phyloP scores from a whole-genome alignment of 352 stramenopile species.

The Phytophthora chlamydospora region DNA sequence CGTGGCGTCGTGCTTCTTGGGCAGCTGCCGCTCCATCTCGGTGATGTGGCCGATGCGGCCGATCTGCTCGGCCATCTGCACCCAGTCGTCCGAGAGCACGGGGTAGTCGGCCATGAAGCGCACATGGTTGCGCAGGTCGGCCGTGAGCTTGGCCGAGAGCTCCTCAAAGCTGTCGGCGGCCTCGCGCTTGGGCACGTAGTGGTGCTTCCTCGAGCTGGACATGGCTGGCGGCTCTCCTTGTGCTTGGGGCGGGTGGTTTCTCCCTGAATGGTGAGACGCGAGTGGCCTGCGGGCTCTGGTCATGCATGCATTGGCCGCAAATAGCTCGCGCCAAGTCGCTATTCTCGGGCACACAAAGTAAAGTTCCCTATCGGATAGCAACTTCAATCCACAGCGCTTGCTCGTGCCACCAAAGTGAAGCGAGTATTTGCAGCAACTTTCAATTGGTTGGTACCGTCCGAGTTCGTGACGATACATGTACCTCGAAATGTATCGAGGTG shows the following conservation, averaged over 20 bases:
- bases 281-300: neutral
- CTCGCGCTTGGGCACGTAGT: conserved; percentile 66
- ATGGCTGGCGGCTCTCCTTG: conserved; percentile 21
- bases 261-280: conserved; percentile 17
- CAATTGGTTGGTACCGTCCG: too few species aligned
- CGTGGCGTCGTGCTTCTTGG: conserved; percentile 86
- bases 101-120: conserved; percentile 89
- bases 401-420: too few species aligned
- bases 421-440: too few species aligned
- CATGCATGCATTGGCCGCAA: neutral
- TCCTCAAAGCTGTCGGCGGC: conserved; percentile 76
- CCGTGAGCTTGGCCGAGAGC: conserved; percentile 85
- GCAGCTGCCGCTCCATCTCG: conserved; percentile 86
- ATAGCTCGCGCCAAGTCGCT: conserved; percentile 13
- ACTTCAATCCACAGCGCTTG: too few species aligned
- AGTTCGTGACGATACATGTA: too few species aligned
- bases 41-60: conserved; percentile 89
- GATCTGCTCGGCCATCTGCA: conserved; percentile 89
- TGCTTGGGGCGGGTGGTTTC: conserved; percentile 23
- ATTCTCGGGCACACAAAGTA: conserved; percentile 11
- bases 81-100: conserved; percentile 89
- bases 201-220: conserved; percentile 57
- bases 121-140: conserved; percentile 87
- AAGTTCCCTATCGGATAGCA: too few species aligned
- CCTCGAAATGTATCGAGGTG: too few species aligned